Base-by-base conservation (phyloP, 75 land plant species). In the Pseudotsuga menziesii region DNA sequence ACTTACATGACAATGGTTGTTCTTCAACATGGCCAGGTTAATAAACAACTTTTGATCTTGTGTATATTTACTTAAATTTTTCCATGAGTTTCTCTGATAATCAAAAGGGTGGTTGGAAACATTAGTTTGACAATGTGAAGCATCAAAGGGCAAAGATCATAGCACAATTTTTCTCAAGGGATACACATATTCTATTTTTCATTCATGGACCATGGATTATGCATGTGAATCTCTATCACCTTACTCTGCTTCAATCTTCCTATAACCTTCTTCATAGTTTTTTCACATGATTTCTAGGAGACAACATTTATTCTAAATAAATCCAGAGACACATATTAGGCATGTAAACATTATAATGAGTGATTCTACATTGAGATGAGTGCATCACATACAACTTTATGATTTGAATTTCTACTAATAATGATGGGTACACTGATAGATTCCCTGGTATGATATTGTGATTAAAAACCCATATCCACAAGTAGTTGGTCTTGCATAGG, bases 151-250 rank as follows among this genome's bases (percentile, higher is more conserved):
- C 77, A 8, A 13, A 59, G 32, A 64, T 73, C 77, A 60, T 78
- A 52, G 73, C 74, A 64, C 56, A 77, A 36, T 84, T 75, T 73
- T 84, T 84, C 64, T 52, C 86, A 39, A 83, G 86, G 20, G 78
- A 80, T 16, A 84, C 86, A 56, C 81, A 84, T 64, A 84, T 84
- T 20, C 44, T 84, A 12, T 84, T 78, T 78, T 66, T 60, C 84
- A 4, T 72, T 78, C 52, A 83, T 80, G 7, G 67, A 80, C 48
- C 83, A 84, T 39, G 80, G 73, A 44, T 23, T 80, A 26, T 67
- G 66, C 59, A 61, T 80, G 85, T 83, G 60, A 75, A 72, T 80
- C 56, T 25, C 57, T 52, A 7, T n/a, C 13, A 57, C 71, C 44
- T 41, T 29, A 74, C 12, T 58, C 41, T 78, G 56, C 22, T 78